Base-by-base conservation (phyloP, 2,329 filamentous ascomycete species). In the Aspergillus sp. region DNA sequence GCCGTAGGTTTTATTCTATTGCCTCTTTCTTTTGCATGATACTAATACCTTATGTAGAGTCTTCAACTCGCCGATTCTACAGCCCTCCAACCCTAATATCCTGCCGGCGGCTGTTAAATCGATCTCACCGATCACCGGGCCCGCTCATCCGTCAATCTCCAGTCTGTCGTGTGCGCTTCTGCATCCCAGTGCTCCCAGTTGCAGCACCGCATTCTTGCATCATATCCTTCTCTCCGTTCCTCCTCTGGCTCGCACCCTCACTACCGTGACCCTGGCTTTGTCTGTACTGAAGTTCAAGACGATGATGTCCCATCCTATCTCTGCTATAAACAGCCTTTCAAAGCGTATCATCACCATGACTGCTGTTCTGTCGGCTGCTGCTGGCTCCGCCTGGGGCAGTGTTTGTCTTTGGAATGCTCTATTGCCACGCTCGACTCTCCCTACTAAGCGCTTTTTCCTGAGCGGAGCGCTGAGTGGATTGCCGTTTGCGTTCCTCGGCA, bases 181-280 rank as follows among this genome's bases (percentile, higher is more conserved):
- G 2, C 91, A 98, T 62, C 90, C 91, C 0, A 76, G 80, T 12
- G 88, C 95, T 57, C 90, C 91, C 1, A 95, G 88, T 12, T 98
- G 91, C 66, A 78, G 85, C 32, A 86, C 88, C 28, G 94, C 88
- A 3, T 94, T 90, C 63, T 71, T 96, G 37, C 87, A 88, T 48
- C 94, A 93, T 68, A 91, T 88, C 79, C 81, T 95, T 45, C 79
- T 81, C 43, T 85, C 88, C 1, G 93, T 95, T 65, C 90, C 90
- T 0, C 75, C 79, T 1, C 72, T 95, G 27, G 82, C 85, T 6
- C 86, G 88, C 47, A 80, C 93, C 71, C 48, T 70, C 12, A 78
- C 90, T 4, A 64, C 88, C 34, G 67, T 93, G 56, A 90, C 88
- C 65, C 52, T 73, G n/a, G 62, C 60, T 1, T 74, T 93, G 52